These are phyloP conservation scores for Coprinellus aureogranulatus DNA, from an alignment of 768 basidiomycete species.

Conservation along the genomic window DNA sequence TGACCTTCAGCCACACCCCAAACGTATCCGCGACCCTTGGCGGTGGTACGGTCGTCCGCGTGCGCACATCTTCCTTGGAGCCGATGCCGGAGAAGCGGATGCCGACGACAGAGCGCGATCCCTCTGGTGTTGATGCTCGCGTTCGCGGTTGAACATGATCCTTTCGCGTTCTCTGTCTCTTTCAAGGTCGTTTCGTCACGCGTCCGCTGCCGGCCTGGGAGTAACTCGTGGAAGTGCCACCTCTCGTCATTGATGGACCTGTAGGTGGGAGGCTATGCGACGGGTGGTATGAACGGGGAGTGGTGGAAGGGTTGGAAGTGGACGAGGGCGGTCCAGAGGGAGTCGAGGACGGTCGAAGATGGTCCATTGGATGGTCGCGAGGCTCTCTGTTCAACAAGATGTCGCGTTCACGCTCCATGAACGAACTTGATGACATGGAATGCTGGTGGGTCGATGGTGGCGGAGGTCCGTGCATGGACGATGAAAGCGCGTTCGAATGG, in stretches of 20 bases:
- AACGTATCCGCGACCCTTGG: too few relatives aligned
- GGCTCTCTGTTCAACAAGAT: background rate
- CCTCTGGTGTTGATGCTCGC: background rate
- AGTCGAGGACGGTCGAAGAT: background rate
- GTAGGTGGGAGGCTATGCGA: background rate
- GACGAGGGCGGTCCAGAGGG: background rate
- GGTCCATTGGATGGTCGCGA: slow-evolving; percentile 1
- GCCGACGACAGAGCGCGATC: background rate
- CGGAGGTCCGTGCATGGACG: background rate
- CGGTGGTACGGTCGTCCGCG: too few relatives aligned
- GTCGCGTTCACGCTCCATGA: slow-evolving; percentile 4
- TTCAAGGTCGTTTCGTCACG: background rate
- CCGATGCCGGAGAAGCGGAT: background rate
- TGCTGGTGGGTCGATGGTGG: background rate
- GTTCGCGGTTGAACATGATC: background rate
- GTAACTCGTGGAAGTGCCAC: background rate
- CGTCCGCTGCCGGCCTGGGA: background rate
- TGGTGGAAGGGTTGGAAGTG: background rate
- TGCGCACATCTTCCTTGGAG: too few relatives aligned
- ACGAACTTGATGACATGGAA: background rate
- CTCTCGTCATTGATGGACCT: background rate
- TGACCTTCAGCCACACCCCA: too few relatives aligned
- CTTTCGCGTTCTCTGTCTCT: background rate
- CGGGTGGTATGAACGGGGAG: background rate
- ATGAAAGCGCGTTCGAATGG: background rate